These are phyloP conservation scores for Paraphaeosphaeria minitans DNA, from an alignment of 2,329 filamentous ascomycete genomes.

Conservation along the genomic window DNA sequence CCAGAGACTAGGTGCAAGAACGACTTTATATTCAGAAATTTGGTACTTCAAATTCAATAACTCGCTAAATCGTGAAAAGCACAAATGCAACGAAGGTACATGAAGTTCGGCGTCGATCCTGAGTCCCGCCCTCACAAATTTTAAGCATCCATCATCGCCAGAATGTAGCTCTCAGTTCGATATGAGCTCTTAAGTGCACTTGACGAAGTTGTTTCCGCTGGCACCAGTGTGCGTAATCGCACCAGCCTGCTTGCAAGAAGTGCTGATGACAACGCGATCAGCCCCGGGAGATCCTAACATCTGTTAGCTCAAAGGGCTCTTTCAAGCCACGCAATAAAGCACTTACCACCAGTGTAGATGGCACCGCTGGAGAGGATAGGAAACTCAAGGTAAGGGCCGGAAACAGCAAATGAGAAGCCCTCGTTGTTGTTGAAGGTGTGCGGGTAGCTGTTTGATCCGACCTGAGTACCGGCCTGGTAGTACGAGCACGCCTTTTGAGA, in stretches of 20 bases:
- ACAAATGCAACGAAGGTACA: too few relatives aligned
- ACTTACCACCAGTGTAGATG: slow-evolving; percentile 60
- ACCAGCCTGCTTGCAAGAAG: slow-evolving; percentile 61
- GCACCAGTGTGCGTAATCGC: slow-evolving; percentile 74
- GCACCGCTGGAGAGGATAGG: slow-evolving; percentile 59
- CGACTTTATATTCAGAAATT: too few relatives aligned
- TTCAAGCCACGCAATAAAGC: not conserved
- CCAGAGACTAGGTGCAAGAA: too few relatives aligned
- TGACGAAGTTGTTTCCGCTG: slow-evolving; percentile 69
- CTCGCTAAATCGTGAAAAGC: too few relatives aligned
- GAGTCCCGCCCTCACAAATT: too few relatives aligned
- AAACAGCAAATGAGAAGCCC: slow-evolving; percentile 63
- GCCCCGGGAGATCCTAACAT: slow-evolving; percentile 64
- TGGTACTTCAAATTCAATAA: too few relatives aligned
- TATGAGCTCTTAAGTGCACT: not conserved
- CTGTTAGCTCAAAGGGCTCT: not conserved
- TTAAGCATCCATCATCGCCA: too few relatives aligned
- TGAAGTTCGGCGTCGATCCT: too few relatives aligned
- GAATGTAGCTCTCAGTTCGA: too few relatives aligned
- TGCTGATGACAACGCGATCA: slow-evolving; percentile 70
- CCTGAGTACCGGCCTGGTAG: slow-evolving; percentile 58
- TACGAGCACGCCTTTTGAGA: slow-evolving; percentile 13
- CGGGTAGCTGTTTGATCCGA: slow-evolving; percentile 59
- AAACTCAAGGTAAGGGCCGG: slow-evolving; percentile 67
- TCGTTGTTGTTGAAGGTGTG: slow-evolving; percentile 67